Evolutionary conservation across 2,329 filamentous ascomycete genomes (phyloP), one percentile per base, ranked within the genome.

Genomic region (Xylaria sp.): DNA sequence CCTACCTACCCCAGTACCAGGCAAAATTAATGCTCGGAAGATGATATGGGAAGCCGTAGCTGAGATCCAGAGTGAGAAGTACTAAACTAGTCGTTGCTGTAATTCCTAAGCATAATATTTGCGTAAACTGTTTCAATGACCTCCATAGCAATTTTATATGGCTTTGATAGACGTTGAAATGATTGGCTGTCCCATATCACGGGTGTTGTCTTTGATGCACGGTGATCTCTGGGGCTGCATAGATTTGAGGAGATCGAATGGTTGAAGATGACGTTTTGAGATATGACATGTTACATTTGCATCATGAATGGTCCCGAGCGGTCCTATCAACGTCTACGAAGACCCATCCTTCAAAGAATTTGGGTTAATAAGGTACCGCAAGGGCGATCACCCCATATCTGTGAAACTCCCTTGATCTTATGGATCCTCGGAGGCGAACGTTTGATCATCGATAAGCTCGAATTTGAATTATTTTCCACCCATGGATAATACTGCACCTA

Each of bases 241-340:
- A 54, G 44, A 40, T 35, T 40, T 3, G 16, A 25, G 47, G 53
- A 47, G 63, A 66, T 66, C 59, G 59, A 37, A 47, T 58, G 63
- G 59, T 55, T 60, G 47, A 35, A 54, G 42, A 62, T 48, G 62
- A 25, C 35, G 13, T 64, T 58, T 29, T 62, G 35, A 60, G 21
- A 68, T 63, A 18, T 68, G 65, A 70, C 50, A n/a, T 68, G 37
- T 70, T n/a, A 55, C 54, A 63, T 60, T 35, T 58, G 23, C 18
- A 32, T 48, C 25, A 10, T 54, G 42, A 16, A 21, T 16, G 18
- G 13, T 16, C 25, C 37, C 37, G 60, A 60, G 63, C 57, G 57
- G 48, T 44, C 64, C 64, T 66, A 66, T 62, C 58, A 66, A 23
- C 21, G 40, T 57, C 50, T 32, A 25, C 37, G 21, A 4, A 13